A percentile compares a stretch with the other conserved stretches of the same genome.
Conservation (phyloP, 352 stramenopile species). For the Phytophthora parvispora region DNA sequence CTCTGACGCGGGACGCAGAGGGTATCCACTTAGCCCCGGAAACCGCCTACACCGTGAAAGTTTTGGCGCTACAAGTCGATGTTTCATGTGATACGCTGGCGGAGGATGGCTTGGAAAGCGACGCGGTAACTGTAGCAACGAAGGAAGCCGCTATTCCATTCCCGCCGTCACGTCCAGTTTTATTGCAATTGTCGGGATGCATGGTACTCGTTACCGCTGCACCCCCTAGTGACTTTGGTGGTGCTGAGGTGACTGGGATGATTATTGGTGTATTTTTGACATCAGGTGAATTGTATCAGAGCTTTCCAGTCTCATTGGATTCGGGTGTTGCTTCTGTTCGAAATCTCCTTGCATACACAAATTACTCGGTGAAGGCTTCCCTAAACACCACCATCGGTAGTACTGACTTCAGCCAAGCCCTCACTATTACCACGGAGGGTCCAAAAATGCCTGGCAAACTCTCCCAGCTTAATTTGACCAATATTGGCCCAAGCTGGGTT, state of each 20-base stretch:
- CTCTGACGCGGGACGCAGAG: constrained; percentile 25
- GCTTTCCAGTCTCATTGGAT: constrained; percentile 5
- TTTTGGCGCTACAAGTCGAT: constrained; percentile 49
- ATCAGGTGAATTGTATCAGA: constrained; percentile 1
- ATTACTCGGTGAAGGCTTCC: constrained; percentile 37
- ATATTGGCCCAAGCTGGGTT: constrained; percentile 38
- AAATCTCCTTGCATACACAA: constrained; percentile 34
- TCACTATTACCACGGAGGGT: constrained; percentile 32
- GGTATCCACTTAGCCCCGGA: constrained; percentile 17
- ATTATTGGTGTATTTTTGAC: constrained; percentile 17
- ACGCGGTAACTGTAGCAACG: constrained; percentile 38
- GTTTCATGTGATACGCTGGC: constrained; percentile 47
- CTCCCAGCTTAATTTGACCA: constrained; percentile 2
- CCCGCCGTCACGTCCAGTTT: constrained; percentile 19
- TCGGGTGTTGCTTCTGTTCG: constrained; percentile 12
- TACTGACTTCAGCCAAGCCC: constrained; percentile 22
- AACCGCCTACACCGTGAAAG: constrained; percentile 56
- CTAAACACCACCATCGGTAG: constrained; percentile 17
- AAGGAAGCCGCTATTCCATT: constrained; percentile 28
- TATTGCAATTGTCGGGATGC: constrained; percentile 32
- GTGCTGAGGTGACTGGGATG: constrained; percentile 18
- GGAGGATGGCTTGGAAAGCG: constrained; percentile 36
- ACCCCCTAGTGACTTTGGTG: constrained; percentile 46
- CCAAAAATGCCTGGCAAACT: constrained; percentile 26
- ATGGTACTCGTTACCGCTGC: constrained; percentile 21